Evolutionary conservation across 768 basidiomycete species (phyloP), one percentile per base, ranked within the genome.

Genomic region (Gloeopeniophorella convolvens): DNA sequence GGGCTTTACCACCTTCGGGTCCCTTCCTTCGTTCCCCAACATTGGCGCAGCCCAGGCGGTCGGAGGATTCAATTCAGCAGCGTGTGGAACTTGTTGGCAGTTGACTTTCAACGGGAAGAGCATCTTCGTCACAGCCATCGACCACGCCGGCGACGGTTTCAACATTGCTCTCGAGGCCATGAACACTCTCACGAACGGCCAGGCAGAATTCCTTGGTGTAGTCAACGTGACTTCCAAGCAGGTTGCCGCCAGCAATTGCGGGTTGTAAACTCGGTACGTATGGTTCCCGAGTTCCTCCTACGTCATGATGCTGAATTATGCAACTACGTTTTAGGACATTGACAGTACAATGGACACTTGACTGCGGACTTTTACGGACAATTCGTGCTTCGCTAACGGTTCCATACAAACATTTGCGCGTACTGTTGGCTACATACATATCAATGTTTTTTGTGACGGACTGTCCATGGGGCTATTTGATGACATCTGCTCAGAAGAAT

Each of bases 171-270:
- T 61, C 30, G 61, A 56, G 57, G 67, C 68, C 45, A 63, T 70
- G 68, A 60, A 70, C 46, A 44, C 30, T 12, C 59, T 70, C 49
- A 70, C 69, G 45, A 65, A 67, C 41, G 69, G 67, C 30, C 64
- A 75, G 56, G 81, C 73, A 0, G 67, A 62, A 34, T 59, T 69
- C 30, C 60, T 77, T 21, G 82, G 82, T 8, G 65, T 73, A 21
- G 68, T 83, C 18, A 39, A 67, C 12, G 77, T 77, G 11, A 66
- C 62, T 8, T 65, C 75, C 5, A 64, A 51, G 3, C 63, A 76
- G 51, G 75, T 83, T 9, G 64, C 56, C 32, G 48, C 70, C 6
- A 74, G 79, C 0, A 54, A 61, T 42, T 85, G 83, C 59, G 79
- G 79, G 18, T 62, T 80, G 51, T 71, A 58, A 65, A 50, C 26